Percentiles rank a stretch among this genome's conserved stretches.
Conservation (phyloP, 2,329 filamentous ascomycete species). For the Claviceps citrina region DNA sequence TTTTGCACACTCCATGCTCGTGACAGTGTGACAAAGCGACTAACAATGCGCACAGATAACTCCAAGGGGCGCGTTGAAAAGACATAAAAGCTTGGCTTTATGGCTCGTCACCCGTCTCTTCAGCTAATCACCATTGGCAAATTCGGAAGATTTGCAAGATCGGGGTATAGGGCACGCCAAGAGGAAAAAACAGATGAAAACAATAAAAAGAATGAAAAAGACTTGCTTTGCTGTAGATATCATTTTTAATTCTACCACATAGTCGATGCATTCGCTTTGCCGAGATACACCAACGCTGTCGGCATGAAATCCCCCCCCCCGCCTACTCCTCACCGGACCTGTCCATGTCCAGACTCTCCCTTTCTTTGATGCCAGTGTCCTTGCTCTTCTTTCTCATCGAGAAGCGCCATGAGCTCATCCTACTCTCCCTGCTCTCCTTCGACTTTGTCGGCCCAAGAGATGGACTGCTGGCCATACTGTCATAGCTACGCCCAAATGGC, state of each 20-base stretch:
- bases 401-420: conserved; percentile 39
- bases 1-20: too few relatives aligned
- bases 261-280: neutral
- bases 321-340: conserved; percentile 15
- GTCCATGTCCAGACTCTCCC: conserved; percentile 40
- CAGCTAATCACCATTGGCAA: too few relatives aligned
- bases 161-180: too few relatives aligned
- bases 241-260: neutral
- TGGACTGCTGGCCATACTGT: conserved; percentile 42
- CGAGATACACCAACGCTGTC: neutral
- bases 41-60: too few relatives aligned
- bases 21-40: too few relatives aligned
- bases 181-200: too few relatives aligned
- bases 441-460: conserved; percentile 36
- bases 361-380: conserved; percentile 26
- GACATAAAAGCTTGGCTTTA: too few relatives aligned
- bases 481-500: conserved; percentile 34
- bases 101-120: too few relatives aligned
- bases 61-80: too few relatives aligned
- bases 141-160: too few relatives aligned
- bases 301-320: neutral
- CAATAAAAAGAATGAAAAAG: neutral
- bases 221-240: neutral
- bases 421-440: conserved; percentile 30
- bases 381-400: conserved; percentile 46